phyloP scores from a whole-genome alignment of 257 asterid species.

The Solanum clarkiae region DNA sequence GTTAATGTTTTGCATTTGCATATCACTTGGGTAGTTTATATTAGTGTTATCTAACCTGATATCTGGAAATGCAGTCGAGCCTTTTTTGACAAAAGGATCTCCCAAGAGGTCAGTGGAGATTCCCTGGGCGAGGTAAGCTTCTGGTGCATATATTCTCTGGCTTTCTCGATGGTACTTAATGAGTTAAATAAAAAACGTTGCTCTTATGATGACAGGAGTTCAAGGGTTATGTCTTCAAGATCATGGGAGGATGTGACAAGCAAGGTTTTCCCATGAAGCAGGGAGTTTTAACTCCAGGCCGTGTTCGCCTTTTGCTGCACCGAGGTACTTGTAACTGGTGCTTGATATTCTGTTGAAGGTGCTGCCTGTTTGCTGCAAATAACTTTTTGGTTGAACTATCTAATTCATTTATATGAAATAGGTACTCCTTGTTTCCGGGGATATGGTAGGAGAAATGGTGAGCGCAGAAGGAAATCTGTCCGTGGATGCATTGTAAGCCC shows the following conservation, averaged over 20 bases:
- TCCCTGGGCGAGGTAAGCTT: neutral
- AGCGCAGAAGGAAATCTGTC: neutral
- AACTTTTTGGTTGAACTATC: neutral
- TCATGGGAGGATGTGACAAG: conserved; percentile 1
- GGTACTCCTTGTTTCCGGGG: conserved; percentile 1
- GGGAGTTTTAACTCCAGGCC: conserved; percentile 1
- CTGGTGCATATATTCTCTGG: neutral
- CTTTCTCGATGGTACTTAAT: neutral
- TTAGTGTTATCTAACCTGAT: neutral
- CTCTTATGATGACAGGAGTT: neutral
- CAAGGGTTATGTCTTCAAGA: neutral
- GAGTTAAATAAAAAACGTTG: neutral
- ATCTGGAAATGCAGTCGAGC: neutral
- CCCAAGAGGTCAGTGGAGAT: conserved; percentile 1
- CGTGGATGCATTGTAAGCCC: conserved; percentile 1
- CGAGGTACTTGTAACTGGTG: neutral
- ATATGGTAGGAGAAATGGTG: conserved; percentile 1
- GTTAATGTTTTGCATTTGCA: neutral
- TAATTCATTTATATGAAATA: neutral
- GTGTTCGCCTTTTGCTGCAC: neutral
- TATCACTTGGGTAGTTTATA: neutral
- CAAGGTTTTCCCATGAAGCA: neutral
- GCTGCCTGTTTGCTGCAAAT: neutral
- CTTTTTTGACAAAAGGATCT: conserved; percentile 2
- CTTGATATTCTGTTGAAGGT: neutral